Conservation (phyloP, 129 eudicot species). For the Silybum marianum region DNA sequence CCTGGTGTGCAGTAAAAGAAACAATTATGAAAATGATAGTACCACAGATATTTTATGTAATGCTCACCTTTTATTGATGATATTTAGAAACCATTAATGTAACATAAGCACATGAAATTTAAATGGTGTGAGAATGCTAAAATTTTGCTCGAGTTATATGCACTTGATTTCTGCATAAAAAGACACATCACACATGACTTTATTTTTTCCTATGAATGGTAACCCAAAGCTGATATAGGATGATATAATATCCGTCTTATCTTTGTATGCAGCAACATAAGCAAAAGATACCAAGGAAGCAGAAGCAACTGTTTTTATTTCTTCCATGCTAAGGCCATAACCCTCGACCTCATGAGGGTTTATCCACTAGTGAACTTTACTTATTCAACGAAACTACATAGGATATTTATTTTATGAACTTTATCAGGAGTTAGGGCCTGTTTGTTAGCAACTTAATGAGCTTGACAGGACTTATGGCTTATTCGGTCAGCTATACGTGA, state of each 20-base stretch:
- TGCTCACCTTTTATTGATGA: not conserved
- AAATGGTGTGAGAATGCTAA: not conserved
- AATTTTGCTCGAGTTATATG: not conserved
- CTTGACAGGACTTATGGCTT: too few relatives aligned
- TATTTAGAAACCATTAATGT: not conserved
- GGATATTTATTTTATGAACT: not conserved
- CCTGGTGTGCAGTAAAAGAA: conserved; percentile 43
- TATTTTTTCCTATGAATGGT: not conserved
- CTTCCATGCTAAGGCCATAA: not conserved
- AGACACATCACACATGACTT: not conserved
- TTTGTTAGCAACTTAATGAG: too few relatives aligned
- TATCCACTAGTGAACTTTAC: not conserved
- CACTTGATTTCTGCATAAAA: conserved; percentile 8
- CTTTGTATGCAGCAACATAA: not conserved
- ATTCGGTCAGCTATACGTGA: too few relatives aligned
- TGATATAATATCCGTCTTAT: not conserved
- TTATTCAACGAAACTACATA: not conserved
- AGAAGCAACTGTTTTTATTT: not conserved
- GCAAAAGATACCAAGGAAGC: not conserved
- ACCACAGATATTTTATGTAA: conserved; percentile 16
- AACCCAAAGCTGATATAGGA: not conserved
- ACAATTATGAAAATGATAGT: conserved; percentile 14
- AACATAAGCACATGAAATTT: not conserved
- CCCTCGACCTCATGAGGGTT: not conserved
- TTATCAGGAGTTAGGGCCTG: not conserved